These are phyloP conservation scores for Psilocybe cyanescens DNA, from an alignment of 768 basidiomycete genomes.

Conservation along the genomic window DNA sequence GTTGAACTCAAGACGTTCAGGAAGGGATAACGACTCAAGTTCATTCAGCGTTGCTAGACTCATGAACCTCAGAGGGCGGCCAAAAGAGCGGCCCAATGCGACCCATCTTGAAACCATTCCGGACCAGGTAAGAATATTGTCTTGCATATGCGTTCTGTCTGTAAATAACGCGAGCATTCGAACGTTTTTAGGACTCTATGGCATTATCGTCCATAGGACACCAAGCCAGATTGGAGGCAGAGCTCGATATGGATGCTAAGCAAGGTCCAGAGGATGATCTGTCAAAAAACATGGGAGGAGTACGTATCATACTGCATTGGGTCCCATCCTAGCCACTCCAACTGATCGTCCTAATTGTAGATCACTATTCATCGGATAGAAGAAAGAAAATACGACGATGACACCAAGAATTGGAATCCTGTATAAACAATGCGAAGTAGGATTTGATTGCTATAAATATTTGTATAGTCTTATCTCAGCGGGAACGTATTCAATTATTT, in stretches of 20 bases:
- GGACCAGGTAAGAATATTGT: neutral
- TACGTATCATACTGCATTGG: neutral
- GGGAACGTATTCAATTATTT: neutral
- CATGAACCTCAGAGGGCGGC: slow-evolving; percentile 1
- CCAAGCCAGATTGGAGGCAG: neutral
- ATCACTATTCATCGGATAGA: slow-evolving; percentile 1
- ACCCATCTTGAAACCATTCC: neutral
- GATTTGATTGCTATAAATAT: neutral
- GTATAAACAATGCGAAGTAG: neutral
- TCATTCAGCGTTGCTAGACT: slow-evolving; percentile 4
- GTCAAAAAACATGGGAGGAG: neutral
- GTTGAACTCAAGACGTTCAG: slow-evolving; percentile 9
- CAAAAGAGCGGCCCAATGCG: neutral
- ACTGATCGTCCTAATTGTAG: neutral
- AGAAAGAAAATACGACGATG: slow-evolving; percentile 1
- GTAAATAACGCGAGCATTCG: neutral
- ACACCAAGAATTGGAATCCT: neutral
- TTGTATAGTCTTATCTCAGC: neutral
- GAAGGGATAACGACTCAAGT: slow-evolving; percentile 5
- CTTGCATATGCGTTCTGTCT: neutral
- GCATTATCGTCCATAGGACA: neutral
- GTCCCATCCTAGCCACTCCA: neutral
- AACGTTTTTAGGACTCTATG: neutral
- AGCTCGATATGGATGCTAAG: neutral
- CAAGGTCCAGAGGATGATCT: neutral